phyloP scores from a whole-genome alignment of 441 rosid genomes.

The Viola pubescens region DNA sequence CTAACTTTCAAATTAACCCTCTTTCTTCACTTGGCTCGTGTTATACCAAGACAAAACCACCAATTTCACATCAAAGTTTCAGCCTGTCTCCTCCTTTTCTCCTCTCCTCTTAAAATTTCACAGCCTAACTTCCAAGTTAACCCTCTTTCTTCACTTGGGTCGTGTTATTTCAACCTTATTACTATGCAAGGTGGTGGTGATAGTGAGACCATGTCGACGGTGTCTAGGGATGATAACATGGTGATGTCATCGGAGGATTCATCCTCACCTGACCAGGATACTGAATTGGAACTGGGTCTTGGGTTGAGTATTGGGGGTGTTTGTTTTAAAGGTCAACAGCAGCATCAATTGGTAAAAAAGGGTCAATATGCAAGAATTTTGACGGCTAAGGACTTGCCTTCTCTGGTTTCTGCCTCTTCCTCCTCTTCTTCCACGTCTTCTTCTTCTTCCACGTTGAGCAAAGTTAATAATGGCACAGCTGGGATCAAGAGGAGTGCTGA shows the following conservation, averaged over 20 bases:
- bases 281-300: constrained; percentile 55
- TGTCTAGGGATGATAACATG: constrained; percentile 50
- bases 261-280: constrained; percentile 46
- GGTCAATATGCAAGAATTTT: constrained; percentile 36
- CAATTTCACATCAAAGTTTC: background rate
- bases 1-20: background rate
- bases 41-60: background rate
- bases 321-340: constrained; percentile 24
- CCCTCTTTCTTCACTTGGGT: background rate
- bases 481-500: constrained; percentile 66
- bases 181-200: constrained; percentile 19
- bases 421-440: constrained; percentile 21
- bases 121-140: background rate
- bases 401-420: constrained; percentile 15
- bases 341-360: background rate
- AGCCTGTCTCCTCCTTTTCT: background rate
- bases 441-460: constrained; percentile 49
- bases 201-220: constrained; percentile 45
- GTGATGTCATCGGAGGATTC: constrained; percentile 72
- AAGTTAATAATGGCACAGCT: constrained; percentile 40
- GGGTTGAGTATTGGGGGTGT: constrained; percentile 53
- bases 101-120: background rate
- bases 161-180: background rate
- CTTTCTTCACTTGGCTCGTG: background rate
- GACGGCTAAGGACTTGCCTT: constrained; percentile 50